These are phyloP conservation scores for Vitis hybrid DNA, from an alignment of 177 flowering plant species.

Conservation along the genomic window DNA sequence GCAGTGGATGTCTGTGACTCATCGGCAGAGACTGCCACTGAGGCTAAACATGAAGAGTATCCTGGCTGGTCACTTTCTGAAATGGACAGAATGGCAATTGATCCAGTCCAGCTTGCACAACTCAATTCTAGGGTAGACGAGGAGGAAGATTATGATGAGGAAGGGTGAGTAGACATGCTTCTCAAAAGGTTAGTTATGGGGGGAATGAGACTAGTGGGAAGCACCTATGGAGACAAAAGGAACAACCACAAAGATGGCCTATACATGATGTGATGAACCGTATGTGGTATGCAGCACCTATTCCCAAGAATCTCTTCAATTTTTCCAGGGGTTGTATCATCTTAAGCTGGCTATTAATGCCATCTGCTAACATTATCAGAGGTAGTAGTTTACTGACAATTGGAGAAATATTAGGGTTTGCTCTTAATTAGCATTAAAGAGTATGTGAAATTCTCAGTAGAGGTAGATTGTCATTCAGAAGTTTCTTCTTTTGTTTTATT, in stretches of 20 bases:
- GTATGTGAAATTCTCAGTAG: too few species aligned
- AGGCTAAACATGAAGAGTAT: slow-evolving; percentile 38
- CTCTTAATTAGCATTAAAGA: too few species aligned
- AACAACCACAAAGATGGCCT: slow-evolving; percentile 1
- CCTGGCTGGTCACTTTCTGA: slow-evolving; percentile 57
- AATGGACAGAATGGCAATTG: slow-evolving; percentile 52
- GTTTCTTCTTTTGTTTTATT: too few species aligned
- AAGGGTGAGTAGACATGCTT: slow-evolving; percentile 19
- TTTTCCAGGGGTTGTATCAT: too few species aligned
- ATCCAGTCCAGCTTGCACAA: slow-evolving; percentile 50
- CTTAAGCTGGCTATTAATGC: too few species aligned
- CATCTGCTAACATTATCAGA: too few species aligned
- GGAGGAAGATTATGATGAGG: slow-evolving; percentile 68
- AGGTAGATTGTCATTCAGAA: too few species aligned
- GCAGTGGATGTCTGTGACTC: background rate
- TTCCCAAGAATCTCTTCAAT: too few species aligned
- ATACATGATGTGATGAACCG: background rate
- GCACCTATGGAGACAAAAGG: background rate
- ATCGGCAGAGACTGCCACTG: slow-evolving; percentile 20
- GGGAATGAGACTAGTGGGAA: background rate
- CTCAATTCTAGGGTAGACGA: slow-evolving; percentile 43
- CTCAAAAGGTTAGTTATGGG: slow-evolving; percentile 4
- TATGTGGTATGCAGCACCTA: background rate
- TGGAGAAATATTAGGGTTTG: background rate
- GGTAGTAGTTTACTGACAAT: background rate